Evolutionary conservation across 768 basidiomycete genomes (phyloP).

Genomic region (Phanerodontia chrysosporium): DNA sequence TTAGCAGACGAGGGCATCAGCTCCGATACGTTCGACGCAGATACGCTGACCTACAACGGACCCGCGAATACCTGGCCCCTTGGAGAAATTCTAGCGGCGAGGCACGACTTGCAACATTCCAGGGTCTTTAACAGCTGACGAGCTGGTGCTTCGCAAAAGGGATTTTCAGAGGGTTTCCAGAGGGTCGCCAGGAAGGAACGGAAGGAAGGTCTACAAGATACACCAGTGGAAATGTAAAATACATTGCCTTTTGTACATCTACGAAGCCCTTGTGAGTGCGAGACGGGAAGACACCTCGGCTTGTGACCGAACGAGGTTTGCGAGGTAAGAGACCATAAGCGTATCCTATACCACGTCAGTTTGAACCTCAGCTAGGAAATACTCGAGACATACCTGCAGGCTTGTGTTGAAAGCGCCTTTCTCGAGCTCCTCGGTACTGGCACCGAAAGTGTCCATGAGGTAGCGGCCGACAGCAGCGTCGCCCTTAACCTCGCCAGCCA

Average conservation of each 20-base stretch:
- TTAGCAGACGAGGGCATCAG: background rate
- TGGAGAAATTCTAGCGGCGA: constrained; percentile 83
- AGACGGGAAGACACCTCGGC: constrained; percentile 88
- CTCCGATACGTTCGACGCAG: constrained; percentile 10
- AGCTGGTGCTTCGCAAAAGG: background rate
- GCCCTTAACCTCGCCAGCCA: constrained; percentile 71
- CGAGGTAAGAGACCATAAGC: constrained; percentile 92
- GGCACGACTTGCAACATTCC: constrained; percentile 94
- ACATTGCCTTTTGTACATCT: constrained; percentile 19
- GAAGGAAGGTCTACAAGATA: constrained; percentile 3
- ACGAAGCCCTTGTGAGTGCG: constrained; percentile 60
- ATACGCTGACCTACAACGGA: constrained; percentile 33
- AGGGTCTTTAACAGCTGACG: constrained; percentile 90
- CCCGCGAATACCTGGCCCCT: constrained; percentile 95
- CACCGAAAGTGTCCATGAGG: constrained; percentile 79
- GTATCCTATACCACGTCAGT: constrained; percentile 57
- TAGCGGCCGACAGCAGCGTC: constrained; percentile 88
- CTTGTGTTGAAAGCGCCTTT: constrained; percentile 73
- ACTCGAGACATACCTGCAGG: constrained; percentile 64
- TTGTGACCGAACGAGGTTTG: constrained; percentile 89
- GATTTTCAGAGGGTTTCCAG: background rate
- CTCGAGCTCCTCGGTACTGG: constrained; percentile 67
- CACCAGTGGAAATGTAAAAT: constrained; percentile 8
- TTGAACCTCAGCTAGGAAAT: background rate
- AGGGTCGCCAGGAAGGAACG: background rate